Evolutionary conservation across 345 rosid genomes (phyloP), one percentile per base, ranked within the genome.

Genomic region (Citrus mangshanensis): DNA sequence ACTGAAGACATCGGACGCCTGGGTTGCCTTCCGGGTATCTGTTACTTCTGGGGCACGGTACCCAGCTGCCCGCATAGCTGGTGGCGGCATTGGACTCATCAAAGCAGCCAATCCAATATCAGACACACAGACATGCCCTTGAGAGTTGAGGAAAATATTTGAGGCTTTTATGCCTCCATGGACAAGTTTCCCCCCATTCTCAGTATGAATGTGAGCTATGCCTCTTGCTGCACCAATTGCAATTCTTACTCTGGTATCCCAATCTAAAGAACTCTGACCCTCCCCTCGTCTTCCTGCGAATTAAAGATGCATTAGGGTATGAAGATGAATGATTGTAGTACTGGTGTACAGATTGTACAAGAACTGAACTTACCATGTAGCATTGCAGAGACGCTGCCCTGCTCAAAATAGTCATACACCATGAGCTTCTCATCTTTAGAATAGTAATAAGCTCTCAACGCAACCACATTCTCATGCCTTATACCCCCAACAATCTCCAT

Each of bases 401-500:
- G 90, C 14, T 85, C 80, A 74, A 81, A 85, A 80, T 87, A 93
- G 77, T 96, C 98, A 72, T 90, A 91, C 46, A 96, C 98, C 79
- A 93, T 89, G 37, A 96, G 94, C 89, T 93, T 96, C 91, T 96
- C 99, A 69, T 96, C 99, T 81, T 94, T 96, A 7, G 98, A 94
- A 80, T 89, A 89, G 82, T 87, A 94, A 78, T 92, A 96, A 9
- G 97, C 99, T 81, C 91, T 89, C 37, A 96, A 69, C 14, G 91
- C 89, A 30, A 90, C 86, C 80, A 94, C 94, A 81, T 94, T 93
- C 83, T 92, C 94, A 38, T 96, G 99, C 74, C 85, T 88, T 68
- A 96, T 92, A 34, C 77, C 85, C 6, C 98, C 98, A 42, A 94
- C 79, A 61, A 85, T 51, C 79, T 93, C 90, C 89, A 93, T 94